Evolutionary conservation across 2,329 filamentous ascomycete species (phyloP).

Genomic region (Saccharata proteae): DNA sequence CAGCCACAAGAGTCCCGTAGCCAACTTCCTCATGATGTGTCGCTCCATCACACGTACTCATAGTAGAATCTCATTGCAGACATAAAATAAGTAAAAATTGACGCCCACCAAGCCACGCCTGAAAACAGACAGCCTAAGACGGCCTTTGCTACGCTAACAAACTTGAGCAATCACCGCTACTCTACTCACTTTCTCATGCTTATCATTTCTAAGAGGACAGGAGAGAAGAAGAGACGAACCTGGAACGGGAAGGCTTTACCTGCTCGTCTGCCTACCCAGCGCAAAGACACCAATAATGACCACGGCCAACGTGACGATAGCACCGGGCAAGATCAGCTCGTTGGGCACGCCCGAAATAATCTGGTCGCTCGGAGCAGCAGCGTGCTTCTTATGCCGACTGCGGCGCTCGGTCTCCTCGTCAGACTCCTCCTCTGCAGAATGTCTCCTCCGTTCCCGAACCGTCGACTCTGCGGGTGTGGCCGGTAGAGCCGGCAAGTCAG

Average conservation of each 20-base stretch:
- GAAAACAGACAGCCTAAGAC: too few species aligned
- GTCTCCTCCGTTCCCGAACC: slow-evolving; percentile 34
- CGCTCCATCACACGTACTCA: too few species aligned
- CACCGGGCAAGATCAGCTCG: slow-evolving; percentile 82
- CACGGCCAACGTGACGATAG: slow-evolving; percentile 87
- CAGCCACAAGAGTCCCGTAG: too few species aligned
- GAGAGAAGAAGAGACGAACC: too few species aligned
- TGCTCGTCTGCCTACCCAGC: slow-evolving; percentile 54
- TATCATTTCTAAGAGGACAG: too few species aligned
- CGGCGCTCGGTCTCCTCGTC: slow-evolving; percentile 36
- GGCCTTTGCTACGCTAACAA: not conserved
- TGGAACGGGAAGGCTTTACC: slow-evolving; percentile 26
- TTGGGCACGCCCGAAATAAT: slow-evolving; percentile 87
- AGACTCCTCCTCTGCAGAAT: slow-evolving; percentile 42
- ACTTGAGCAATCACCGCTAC: not conserved
- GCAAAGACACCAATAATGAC: slow-evolving; percentile 92
- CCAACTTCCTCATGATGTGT: too few species aligned
- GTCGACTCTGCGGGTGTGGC: slow-evolving; percentile 43
- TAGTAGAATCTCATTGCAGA: too few species aligned
- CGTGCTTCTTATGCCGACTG: slow-evolving; percentile 31
- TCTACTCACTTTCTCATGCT: not conserved
- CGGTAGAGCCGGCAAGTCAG: slow-evolving; percentile 35
- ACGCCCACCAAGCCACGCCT: not conserved
- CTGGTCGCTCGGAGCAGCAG: slow-evolving; percentile 46
- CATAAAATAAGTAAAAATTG: not conserved